Evolutionary conservation across 129 eudicot species (phyloP).

Genomic region (Saussurea involucrata): DNA sequence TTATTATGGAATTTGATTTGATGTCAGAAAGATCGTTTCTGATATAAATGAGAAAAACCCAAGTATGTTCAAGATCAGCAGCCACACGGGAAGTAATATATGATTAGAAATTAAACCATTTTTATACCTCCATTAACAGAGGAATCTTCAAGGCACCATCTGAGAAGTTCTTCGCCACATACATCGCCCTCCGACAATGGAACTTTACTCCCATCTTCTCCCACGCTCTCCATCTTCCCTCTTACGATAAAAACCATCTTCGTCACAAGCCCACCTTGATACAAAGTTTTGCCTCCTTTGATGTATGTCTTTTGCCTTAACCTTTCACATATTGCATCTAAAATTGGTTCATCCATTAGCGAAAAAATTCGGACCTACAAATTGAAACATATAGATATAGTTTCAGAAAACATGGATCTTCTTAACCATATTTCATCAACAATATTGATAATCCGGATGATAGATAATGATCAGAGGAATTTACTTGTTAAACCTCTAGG

Average conservation of each 20-base stretch:
- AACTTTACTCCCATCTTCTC: conserved; percentile 41
- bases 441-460: background rate
- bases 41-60: background rate
- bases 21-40: too few relatives aligned
- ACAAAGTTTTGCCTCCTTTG: conserved; percentile 57
- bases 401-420: background rate
- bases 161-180: conserved; percentile 92
- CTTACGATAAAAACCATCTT: conserved; percentile 82
- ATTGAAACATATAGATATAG: background rate
- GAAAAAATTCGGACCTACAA: conserved; percentile 64
- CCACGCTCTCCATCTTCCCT: conserved; percentile 65
- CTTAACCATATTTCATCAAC: too few relatives aligned
- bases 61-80: too few relatives aligned
- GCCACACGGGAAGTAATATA: background rate
- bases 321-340: conserved; percentile 75
- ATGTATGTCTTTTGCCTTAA: conserved; percentile 65
- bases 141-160: conserved; percentile 81
- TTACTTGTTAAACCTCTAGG: background rate
- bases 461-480: background rate
- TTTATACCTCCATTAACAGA: conserved; percentile 48
- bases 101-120: background rate
- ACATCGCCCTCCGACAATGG: conserved; percentile 64
- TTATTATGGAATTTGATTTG: background rate
- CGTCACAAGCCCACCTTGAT: conserved; percentile 47
- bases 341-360: conserved; percentile 56